Conservation (phyloP, 345 rosid species). For the Linum usitatissimum region DNA sequence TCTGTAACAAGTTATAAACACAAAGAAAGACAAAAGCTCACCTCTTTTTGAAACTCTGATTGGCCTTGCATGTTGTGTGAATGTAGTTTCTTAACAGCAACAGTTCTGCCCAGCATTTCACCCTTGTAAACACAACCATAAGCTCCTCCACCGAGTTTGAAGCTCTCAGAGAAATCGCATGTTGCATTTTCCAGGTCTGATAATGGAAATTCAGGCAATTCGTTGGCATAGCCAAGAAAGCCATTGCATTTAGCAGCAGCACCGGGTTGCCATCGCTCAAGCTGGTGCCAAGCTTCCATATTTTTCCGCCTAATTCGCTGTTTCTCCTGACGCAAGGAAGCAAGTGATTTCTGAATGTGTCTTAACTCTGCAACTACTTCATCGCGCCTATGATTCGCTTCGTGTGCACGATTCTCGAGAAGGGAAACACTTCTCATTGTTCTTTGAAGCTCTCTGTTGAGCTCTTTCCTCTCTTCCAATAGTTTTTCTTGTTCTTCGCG, state of each 20-base stretch:
- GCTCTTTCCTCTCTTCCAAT: conserved; percentile 36
- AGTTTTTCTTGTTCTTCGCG: conserved; percentile 33
- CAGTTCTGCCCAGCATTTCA: conserved; percentile 77
- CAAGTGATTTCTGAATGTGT: conserved; percentile 37
- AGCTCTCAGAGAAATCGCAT: conserved; percentile 66
- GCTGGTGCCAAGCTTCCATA: conserved; percentile 55
- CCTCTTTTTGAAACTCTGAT: conserved; percentile 61
- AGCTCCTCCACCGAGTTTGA: conserved; percentile 58
- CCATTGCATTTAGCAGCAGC: conserved; percentile 37
- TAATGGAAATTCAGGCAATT: conserved; percentile 48
- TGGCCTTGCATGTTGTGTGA: conserved; percentile 56
- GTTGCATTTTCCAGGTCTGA: conserved; percentile 52
- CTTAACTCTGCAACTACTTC: conserved; percentile 46
- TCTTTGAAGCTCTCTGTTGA: conserved; percentile 34
- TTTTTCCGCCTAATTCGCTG: conserved; percentile 50
- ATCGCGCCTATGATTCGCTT: conserved; percentile 34
- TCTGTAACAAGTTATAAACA: not conserved
- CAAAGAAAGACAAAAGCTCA: conserved; percentile 14
- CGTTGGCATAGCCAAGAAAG: conserved; percentile 30
- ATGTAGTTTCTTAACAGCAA: conserved; percentile 53
- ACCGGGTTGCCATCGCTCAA: conserved; percentile 41
- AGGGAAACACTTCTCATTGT: conserved; percentile 47
- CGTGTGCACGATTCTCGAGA: conserved; percentile 39
- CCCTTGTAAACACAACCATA: conserved; percentile 63
- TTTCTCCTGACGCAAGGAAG: conserved; percentile 44